Evolutionary conservation across 805 yeast species (phyloP).

Genomic region (Candida vaughaniae): DNA sequence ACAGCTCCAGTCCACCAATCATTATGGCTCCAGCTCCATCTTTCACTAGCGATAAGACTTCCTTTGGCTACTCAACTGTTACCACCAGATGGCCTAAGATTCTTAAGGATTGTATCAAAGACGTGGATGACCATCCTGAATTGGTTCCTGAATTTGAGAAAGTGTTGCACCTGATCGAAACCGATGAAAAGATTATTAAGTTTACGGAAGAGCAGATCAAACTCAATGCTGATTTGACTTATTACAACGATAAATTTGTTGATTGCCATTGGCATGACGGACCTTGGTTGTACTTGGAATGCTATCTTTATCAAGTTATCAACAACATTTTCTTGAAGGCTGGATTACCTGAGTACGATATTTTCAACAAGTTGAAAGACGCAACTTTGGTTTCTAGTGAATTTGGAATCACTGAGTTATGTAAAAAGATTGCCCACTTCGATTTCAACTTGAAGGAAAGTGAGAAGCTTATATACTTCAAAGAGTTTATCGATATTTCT

Average conservation of each 20-base stretch:
- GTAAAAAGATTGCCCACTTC: constrained; percentile 53
- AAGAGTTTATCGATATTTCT: constrained; percentile 83
- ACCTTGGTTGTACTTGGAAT: constrained; percentile 89
- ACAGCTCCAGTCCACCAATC: no score
- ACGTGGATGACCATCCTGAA: constrained; percentile 7
- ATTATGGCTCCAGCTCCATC: constrained; percentile 46
- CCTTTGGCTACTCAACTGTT: constrained; percentile 83
- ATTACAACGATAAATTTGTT: constrained; percentile 54
- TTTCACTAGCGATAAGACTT: constrained; percentile 63
- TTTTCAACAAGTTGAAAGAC: constrained; percentile 69
- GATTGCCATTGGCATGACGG: constrained; percentile 69
- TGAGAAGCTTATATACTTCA: constrained; percentile 59
- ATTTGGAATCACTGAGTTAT: constrained; percentile 78
- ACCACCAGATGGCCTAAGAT: constrained; percentile 86
- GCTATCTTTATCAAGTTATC: constrained; percentile 73
- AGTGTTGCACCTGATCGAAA: constrained; percentile 38
- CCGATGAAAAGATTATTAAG: constrained; percentile 29
- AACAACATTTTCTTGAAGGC: constrained; percentile 39
- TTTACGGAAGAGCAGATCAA: constrained; percentile 33
- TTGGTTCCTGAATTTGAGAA: constrained; percentile 31
- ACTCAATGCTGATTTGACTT: constrained; percentile 47
- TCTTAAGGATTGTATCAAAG: constrained; percentile 54
- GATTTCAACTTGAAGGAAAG: constrained; percentile 26
- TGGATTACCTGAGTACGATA: constrained; percentile 51
- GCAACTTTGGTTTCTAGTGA: constrained; percentile 73